Percentiles rank a stretch among this genome's conserved stretches.
phyloP scores from a whole-genome alignment of 2,329 filamentous ascomycete species.

The Venturia oleaginea region DNA sequence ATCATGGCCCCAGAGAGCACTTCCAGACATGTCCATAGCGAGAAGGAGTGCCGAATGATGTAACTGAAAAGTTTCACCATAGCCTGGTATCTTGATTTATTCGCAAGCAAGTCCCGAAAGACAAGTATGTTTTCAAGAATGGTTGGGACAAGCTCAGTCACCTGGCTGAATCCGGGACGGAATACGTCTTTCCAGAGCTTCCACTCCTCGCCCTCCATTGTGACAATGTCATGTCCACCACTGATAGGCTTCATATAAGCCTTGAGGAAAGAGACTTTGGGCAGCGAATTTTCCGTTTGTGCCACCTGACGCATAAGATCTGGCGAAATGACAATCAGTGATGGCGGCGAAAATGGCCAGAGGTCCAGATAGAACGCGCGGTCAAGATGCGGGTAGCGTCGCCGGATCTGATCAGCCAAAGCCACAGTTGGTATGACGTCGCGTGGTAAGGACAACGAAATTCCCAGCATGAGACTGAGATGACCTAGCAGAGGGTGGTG shows the following conservation, averaged over 20 bases:
- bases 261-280: not conserved
- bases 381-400: not conserved
- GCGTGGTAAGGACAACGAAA: not conserved
- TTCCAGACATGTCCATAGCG: constrained; percentile 9
- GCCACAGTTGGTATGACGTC: not conserved
- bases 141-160: not conserved
- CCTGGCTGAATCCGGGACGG: constrained; percentile 13
- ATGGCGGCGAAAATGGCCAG: constrained; percentile 11
- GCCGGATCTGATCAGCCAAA: not conserved
- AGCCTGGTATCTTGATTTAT: not conserved
- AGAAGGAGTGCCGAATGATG: constrained; percentile 8
- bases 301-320: constrained; percentile 1
- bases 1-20: not conserved
- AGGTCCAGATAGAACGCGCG: constrained; percentile 6
- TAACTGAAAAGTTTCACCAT: not conserved
- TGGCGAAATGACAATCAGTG: not conserved
- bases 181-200: constrained; percentile 6
- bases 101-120: constrained; percentile 5
- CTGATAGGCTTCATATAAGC: not conserved
- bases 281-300: not conserved
- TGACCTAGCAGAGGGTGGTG: not conserved
- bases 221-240: not conserved
- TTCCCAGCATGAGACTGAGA: not conserved
- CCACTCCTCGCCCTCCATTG: constrained; percentile 4
- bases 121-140: constrained; percentile 8